Evolutionary conservation across 106 monocot genomes (phyloP).

Genomic region (Ottelia alismoides): DNA sequence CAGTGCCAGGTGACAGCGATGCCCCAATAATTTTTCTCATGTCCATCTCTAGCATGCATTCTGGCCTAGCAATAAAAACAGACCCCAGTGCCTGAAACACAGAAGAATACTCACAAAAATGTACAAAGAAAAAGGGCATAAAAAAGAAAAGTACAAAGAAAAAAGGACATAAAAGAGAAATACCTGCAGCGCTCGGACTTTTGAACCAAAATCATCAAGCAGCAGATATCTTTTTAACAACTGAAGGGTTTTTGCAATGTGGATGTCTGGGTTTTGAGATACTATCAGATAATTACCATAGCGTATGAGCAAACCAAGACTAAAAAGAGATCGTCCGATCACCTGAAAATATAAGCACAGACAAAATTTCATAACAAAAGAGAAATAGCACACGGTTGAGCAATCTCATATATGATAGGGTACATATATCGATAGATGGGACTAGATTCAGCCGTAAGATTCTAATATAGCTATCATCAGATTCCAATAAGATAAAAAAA

Average conservation of each 20-base stretch:
- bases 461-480: too few species aligned
- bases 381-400: too few species aligned
- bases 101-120: too few species aligned
- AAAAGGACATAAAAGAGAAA: conserved; percentile 3
- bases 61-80: conserved; percentile 81
- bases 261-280: conserved; percentile 14
- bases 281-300: conserved; percentile 63
- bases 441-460: too few species aligned
- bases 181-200: conserved; percentile 93
- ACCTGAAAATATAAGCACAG: conserved; percentile 41
- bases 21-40: conserved; percentile 64
- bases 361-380: too few species aligned
- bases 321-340: conserved; percentile 84
- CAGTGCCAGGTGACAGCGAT: conserved; percentile 53
- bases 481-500: too few species aligned
- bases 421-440: too few species aligned
- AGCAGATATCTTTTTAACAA: conserved; percentile 66
- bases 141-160: too few species aligned
- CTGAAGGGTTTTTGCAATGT: conserved; percentile 36
- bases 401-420: too few species aligned
- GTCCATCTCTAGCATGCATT: conserved; percentile 82
- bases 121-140: too few species aligned
- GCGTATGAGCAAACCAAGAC: conserved; percentile 80
- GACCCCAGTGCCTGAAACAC: conserved; percentile 69
- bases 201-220: conserved; percentile 71